A percentile compares a stretch with the other conserved stretches of the same genome.
These are phyloP conservation scores for Umbelopsis sp. DNA, from an alignment of 192 early-diverging fungal genomes.

Conservation along the genomic window DNA sequence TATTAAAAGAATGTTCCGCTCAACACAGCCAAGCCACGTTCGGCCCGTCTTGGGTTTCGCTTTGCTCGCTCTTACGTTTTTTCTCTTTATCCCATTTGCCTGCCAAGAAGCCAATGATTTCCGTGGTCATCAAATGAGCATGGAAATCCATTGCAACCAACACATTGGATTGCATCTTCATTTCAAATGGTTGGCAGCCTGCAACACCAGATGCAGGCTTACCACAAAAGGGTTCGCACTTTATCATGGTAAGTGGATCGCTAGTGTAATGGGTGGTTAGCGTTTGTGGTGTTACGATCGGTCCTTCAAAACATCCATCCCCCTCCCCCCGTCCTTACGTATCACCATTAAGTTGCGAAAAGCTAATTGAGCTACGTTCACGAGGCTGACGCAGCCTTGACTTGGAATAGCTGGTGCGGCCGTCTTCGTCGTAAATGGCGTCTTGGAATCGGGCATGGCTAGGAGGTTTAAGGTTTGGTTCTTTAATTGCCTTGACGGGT, in stretches of 20 bases:
- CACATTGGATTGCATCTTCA: constrained; percentile 74
- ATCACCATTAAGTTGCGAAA: constrained; percentile 46
- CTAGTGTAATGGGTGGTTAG: constrained; percentile 24
- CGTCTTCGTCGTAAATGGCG: constrained; percentile 41
- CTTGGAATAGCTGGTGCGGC: constrained; percentile 59
- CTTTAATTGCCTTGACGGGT: background rate
- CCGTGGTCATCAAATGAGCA: constrained; percentile 85
- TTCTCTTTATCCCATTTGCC: constrained; percentile 68
- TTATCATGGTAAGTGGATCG: constrained; percentile 83
- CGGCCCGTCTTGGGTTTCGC: background rate
- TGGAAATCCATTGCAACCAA: constrained; percentile 91
- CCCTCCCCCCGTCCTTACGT: constrained; percentile 24
- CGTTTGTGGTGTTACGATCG: constrained; percentile 9
- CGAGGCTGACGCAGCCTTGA: constrained; percentile 50
- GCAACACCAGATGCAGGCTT: constrained; percentile 62
- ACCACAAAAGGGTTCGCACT: constrained; percentile 77
- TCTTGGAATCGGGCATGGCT: constrained; percentile 19
- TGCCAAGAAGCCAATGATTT: constrained; percentile 89
- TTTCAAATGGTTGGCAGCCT: constrained; percentile 82
- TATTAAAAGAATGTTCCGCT: too few relatives aligned
- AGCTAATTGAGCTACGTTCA: constrained; percentile 46
- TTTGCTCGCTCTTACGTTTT: constrained; percentile 37
- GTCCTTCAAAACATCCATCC: background rate
- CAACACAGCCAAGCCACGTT: background rate
- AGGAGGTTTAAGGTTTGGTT: background rate